Conservation (phyloP, 2,329 filamentous ascomycete genomes). For the Thelonectria rubi region DNA sequence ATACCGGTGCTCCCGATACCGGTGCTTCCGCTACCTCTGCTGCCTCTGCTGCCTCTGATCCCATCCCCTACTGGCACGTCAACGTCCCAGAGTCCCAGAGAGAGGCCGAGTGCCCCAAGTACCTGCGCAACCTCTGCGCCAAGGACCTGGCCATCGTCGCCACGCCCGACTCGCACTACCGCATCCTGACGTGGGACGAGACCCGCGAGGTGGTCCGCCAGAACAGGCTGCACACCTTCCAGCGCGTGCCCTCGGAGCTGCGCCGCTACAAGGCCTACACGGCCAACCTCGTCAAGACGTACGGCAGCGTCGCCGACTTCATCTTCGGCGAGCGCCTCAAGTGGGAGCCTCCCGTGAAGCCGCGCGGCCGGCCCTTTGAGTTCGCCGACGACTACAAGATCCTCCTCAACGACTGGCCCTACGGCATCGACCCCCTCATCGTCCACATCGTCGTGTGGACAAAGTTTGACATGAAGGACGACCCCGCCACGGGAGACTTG, state of each 20-base stretch:
- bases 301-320: slow-evolving; percentile 83
- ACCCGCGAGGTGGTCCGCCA: slow-evolving; percentile 68
- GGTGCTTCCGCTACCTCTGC: too few species aligned
- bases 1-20: background rate
- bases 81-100: slow-evolving; percentile 74
- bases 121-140: slow-evolving; percentile 66
- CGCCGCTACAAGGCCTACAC: slow-evolving; percentile 80
- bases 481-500: slow-evolving; percentile 71
- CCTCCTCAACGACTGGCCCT: slow-evolving; percentile 93
- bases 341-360: slow-evolving; percentile 65
- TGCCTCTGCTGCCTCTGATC: background rate
- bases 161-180: slow-evolving; percentile 74
- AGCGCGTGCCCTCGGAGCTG: slow-evolving; percentile 78
- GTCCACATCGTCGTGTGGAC: slow-evolving; percentile 93
- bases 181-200: slow-evolving; percentile 72
- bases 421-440: slow-evolving; percentile 80
- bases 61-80: slow-evolving; percentile 79
- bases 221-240: slow-evolving; percentile 80
- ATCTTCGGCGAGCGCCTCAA: slow-evolving; percentile 74
- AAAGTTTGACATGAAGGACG: slow-evolving; percentile 82
- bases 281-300: slow-evolving; percentile 67
- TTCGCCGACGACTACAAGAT: slow-evolving; percentile 72
- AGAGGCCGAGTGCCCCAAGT: slow-evolving; percentile 75
- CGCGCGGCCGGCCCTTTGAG: slow-evolving; percentile 53
- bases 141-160: slow-evolving; percentile 78